Evolutionary conservation across 441 rosid genomes (phyloP), one percentile per base, ranked within the genome.

Genomic region (Populus tomentosa): DNA sequence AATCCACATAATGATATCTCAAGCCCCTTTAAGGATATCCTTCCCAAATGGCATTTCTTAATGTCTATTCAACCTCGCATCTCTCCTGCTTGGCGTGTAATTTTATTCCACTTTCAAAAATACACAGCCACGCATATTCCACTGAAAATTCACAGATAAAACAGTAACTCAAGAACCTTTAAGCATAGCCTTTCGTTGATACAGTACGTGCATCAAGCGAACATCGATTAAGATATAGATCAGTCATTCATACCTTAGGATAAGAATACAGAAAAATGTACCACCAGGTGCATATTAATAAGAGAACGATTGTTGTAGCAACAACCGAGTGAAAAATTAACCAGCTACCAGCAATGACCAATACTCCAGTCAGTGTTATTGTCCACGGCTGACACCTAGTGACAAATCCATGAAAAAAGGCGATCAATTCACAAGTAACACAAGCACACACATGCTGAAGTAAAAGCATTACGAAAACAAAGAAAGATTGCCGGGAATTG

Each of bases 371-470:
- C 53, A 95, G 67, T 50, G 83, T 73, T 86, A 95, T 91, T 11
- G 98, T 91, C 98, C 98, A 95, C 62, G 98, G 98, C 62, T 93
- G 98, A 84, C 98, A 95, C 98, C 98, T 95, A 76, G 63, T 40
- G 70, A 61, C 50, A 63, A 63, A 56, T 69, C 70, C 38, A 66
- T 20, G 13, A 63, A n/a, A n/a, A 40, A 59, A 59, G 18, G 64
- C 20, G 66, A 78, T 75, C 70, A 71, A 70, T 53, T 72, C 56
- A 16, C 11, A 67, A 10, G 1, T 32, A n/a, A 33, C 69, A 75
- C 71, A 18, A 70, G 67, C 23, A 30, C 53, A 46, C 56, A 71
- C 38, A 63, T 46, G 75, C 71, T 24, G 28, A 36, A 36, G 24
- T 62, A 7, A 18, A 18, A 11, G 30, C 13, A 50, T 9, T 7